Evolutionary conservation across 257 asterid species (phyloP).

Genomic region (Datura wrightii): DNA sequence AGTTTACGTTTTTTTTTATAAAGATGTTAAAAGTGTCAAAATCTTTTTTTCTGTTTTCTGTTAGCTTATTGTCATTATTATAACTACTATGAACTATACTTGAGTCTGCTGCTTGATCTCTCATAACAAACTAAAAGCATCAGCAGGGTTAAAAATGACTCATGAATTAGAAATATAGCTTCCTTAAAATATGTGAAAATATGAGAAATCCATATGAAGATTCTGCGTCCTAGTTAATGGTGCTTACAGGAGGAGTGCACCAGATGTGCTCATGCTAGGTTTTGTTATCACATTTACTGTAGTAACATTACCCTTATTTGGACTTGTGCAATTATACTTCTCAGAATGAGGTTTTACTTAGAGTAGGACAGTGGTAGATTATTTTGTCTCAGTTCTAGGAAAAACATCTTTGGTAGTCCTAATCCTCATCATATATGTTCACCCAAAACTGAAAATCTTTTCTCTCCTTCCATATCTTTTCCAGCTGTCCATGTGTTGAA

Average conservation of each 20-base stretch:
- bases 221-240: not conserved
- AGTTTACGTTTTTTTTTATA: not conserved
- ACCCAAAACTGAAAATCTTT: conserved; percentile 9
- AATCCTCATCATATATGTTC: not conserved
- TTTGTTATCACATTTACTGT: not conserved
- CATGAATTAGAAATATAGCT: not conserved
- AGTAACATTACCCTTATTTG: not conserved
- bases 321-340: conserved; percentile 17
- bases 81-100: not conserved
- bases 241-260: not conserved
- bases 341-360: conserved; percentile 9
- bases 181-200: too few species aligned
- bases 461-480: not conserved
- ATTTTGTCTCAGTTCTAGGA: not conserved
- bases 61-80: not conserved
- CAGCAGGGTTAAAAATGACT: not conserved
- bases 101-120: not conserved
- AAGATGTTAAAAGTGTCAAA: not conserved
- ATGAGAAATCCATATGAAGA: not conserved
- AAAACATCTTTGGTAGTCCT: not conserved
- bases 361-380: not conserved
- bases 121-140: not conserved
- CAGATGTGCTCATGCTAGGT: conserved; percentile 10
- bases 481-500: not conserved
- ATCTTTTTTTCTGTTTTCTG: not conserved